Conservation (phyloP, 108 stramenopile species). For the Epithemia pelagica region DNA sequence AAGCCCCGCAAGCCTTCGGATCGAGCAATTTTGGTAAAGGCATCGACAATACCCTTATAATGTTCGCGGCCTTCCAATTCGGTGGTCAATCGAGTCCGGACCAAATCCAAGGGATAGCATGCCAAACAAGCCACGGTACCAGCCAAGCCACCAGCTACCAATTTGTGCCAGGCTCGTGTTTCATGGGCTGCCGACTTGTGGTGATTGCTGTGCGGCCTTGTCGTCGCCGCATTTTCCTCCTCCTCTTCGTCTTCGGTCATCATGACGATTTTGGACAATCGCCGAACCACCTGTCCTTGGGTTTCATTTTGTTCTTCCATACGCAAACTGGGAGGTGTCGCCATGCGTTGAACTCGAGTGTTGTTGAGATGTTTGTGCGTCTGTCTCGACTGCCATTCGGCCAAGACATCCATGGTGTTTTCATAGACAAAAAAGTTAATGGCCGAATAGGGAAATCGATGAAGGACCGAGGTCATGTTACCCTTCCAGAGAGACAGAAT, state of each 20-base stretch:
- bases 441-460: conserved; percentile 90
- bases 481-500: conserved; percentile 86
- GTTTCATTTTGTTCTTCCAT: conserved; percentile 40
- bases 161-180: conserved; percentile 41
- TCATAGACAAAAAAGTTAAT: conserved; percentile 93
- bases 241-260: conserved; percentile 22
- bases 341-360: neutral
- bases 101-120: conserved; percentile 92
- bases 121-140: conserved; percentile 78
- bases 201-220: neutral
- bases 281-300: conserved; percentile 17
- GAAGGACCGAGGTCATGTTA: conserved; percentile 87
- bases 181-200: conserved; percentile 6
- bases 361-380: neutral
- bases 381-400: conserved; percentile 20
- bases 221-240: neutral
- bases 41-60: conserved; percentile 82
- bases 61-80: conserved; percentile 74
- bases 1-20: conserved; percentile 76
- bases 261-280: conserved; percentile 19
- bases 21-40: conserved; percentile 70
- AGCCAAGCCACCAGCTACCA: conserved; percentile 79
- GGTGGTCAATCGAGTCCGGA: conserved; percentile 87
- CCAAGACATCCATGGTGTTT: conserved; percentile 62
- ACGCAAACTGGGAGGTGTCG: conserved; percentile 10